These are phyloP conservation scores for Stephania cephalantha DNA, from an alignment of 164 flowering plant genomes.

Conservation along the genomic window DNA sequence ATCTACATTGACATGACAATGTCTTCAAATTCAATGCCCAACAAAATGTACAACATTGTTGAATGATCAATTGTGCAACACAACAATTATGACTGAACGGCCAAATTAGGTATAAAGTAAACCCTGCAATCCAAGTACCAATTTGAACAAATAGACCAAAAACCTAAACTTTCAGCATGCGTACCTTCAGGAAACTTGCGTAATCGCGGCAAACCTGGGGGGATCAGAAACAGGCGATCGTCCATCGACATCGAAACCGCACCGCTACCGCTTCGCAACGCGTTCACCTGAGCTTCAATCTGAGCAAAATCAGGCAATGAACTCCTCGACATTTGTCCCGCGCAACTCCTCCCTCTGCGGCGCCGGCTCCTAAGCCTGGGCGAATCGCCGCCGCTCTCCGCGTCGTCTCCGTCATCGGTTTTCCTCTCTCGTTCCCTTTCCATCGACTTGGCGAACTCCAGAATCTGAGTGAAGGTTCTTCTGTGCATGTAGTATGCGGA, in stretches of 20 bases:
- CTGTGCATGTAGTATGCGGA: constrained; percentile 89
- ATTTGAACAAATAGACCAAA: background rate
- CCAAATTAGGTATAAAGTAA: too few relatives aligned
- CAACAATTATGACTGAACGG: too few relatives aligned
- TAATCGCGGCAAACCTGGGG: constrained; percentile 73
- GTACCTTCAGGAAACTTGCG: constrained; percentile 75
- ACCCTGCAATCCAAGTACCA: background rate
- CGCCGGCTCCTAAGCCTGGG: constrained; percentile 32
- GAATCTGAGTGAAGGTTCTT: constrained; percentile 66
- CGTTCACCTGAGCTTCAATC: constrained; percentile 33
- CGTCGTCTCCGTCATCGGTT: constrained; percentile 30
- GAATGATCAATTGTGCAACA: too few relatives aligned
- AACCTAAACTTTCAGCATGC: background rate
- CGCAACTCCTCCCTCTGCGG: constrained; percentile 26
- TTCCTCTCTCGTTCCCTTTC: constrained; percentile 38
- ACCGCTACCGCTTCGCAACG: constrained; percentile 22
- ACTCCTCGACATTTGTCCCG: constrained; percentile 29
- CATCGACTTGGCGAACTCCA: constrained; percentile 72
- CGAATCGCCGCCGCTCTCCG: background rate
- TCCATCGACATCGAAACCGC: constrained; percentile 36
- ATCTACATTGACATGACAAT: too few relatives aligned
- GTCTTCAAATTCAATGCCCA: too few relatives aligned
- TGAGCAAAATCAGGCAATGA: constrained; percentile 37
- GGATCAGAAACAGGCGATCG: constrained; percentile 36
- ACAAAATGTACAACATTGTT: too few relatives aligned